Percentiles rank a stretch among this genome's conserved stretches.
phyloP scores from a whole-genome alignment of 768 basidiomycete species.

The Rhizopogon roseolus region DNA sequence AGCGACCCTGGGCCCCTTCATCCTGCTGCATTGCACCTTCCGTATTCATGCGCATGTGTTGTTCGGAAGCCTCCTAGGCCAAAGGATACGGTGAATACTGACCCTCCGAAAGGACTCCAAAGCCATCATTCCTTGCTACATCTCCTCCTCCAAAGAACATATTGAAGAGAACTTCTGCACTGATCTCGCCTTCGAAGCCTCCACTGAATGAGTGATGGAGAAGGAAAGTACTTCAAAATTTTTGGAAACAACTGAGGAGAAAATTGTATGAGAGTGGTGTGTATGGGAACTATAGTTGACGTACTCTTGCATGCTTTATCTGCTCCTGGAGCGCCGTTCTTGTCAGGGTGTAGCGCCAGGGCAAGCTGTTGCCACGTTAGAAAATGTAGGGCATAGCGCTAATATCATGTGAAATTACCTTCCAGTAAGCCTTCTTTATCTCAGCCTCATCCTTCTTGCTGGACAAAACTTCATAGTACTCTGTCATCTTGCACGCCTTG shows the following conservation, averaged over 20 bases:
- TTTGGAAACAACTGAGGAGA: slow-evolving; percentile 85
- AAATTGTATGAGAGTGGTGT: slow-evolving; percentile 2
- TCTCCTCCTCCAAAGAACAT: slow-evolving; percentile 92
- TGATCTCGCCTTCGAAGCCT: slow-evolving; percentile 78
- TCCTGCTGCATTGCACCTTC: slow-evolving; percentile 31
- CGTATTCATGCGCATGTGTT: slow-evolving; percentile 46
- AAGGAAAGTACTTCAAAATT: slow-evolving; percentile 93
- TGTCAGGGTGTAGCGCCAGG: slow-evolving; percentile 85
- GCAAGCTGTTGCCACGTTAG: slow-evolving; percentile 54
- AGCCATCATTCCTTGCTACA: slow-evolving; percentile 36
- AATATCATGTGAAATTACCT: slow-evolving; percentile 47
- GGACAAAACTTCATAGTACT: slow-evolving; percentile 90
- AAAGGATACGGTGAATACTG: slow-evolving; percentile 75
- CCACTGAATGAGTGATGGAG: slow-evolving; percentile 43
- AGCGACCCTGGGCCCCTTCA: slow-evolving; percentile 44
- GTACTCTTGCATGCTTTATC: slow-evolving; percentile 97
- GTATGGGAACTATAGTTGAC: slow-evolving; percentile 22
- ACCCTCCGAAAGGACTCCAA: slow-evolving; percentile 41
- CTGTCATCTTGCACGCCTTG: slow-evolving; percentile 76
- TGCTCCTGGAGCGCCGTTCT: slow-evolving; percentile 95
- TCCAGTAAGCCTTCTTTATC: slow-evolving; percentile 93
- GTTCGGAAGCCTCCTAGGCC: slow-evolving; percentile 81
- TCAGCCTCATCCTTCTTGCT: slow-evolving; percentile 74
- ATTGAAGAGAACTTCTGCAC: slow-evolving; percentile 95
- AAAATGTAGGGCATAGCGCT: background rate